Evolutionary conservation across 2,329 filamentous ascomycete species (phyloP).

Genomic region (Neofusicoccum laricinum): DNA sequence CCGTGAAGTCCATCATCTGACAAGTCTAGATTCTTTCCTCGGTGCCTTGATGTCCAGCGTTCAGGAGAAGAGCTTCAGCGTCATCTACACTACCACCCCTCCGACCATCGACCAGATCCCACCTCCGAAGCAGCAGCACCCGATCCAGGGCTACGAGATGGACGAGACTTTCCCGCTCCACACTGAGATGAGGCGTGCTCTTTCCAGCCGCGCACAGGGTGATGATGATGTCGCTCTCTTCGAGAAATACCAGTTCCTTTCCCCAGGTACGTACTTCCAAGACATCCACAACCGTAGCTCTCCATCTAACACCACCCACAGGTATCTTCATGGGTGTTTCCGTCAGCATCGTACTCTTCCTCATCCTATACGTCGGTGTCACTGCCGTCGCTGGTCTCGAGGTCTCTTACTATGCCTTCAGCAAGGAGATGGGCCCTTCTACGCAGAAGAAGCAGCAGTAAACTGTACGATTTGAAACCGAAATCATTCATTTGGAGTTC

Average conservation of each 20-base stretch:
- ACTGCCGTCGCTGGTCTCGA: conserved; percentile 75
- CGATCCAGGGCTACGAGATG: conserved; percentile 55
- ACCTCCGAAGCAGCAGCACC: conserved; percentile 18
- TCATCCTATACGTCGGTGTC: conserved; percentile 76
- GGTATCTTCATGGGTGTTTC: conserved; percentile 87
- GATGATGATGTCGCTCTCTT: conserved; percentile 56
- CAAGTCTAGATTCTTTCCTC: conserved; percentile 35
- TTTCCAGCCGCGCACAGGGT: conserved; percentile 33
- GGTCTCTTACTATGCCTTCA: conserved; percentile 91
- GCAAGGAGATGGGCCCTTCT: conserved; percentile 89
- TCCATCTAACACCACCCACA: conserved; percentile 32
- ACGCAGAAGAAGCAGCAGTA: conserved; percentile 79
- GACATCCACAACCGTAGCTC: background rate
- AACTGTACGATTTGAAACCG: background rate
- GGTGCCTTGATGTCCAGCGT: conserved; percentile 46
- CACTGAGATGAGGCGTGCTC: conserved; percentile 73
- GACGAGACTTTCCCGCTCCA: conserved; percentile 62
- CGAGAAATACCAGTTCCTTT: conserved; percentile 92
- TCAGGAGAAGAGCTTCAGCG: conserved; percentile 62
- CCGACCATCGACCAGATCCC: conserved; percentile 24
- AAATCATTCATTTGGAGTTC: background rate
- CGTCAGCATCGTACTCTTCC: conserved; percentile 66
- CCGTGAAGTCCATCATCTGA: conserved; percentile 13
- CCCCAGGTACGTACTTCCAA: conserved; percentile 62
- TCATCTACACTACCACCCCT: conserved; percentile 71